Percentiles rank a stretch among this genome's conserved stretches.
Conservation (phyloP, 2,329 filamentous ascomycete species). For the Hymenoscyphus fructigenus region DNA sequence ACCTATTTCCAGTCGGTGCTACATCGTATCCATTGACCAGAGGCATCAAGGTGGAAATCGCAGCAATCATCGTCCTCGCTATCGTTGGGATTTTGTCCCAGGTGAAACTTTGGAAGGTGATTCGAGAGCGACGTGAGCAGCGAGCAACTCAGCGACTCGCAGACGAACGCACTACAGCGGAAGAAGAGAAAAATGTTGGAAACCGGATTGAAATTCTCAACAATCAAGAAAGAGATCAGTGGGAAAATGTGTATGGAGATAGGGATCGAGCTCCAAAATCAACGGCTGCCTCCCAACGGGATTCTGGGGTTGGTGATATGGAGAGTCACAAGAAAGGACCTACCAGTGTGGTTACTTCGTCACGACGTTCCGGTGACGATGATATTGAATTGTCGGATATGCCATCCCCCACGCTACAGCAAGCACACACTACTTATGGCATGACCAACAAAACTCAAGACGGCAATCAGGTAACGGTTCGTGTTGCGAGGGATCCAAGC, state of each 20-base stretch:
- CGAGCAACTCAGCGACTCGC: constrained; percentile 51
- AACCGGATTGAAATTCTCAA: constrained; percentile 63
- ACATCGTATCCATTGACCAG: constrained; percentile 81
- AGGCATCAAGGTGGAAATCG: constrained; percentile 82
- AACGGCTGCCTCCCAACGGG: constrained; percentile 21
- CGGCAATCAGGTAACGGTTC: constrained; percentile 25
- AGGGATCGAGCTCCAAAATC: constrained; percentile 40
- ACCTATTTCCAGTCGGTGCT: constrained; percentile 75
- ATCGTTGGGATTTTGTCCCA: constrained; percentile 80
- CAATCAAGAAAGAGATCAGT: constrained; percentile 61
- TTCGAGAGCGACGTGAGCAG: constrained; percentile 61
- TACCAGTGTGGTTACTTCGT: constrained; percentile 27
- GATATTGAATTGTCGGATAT: constrained; percentile 55
- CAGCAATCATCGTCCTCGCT: constrained; percentile 71
- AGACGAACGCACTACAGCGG: constrained; percentile 54
- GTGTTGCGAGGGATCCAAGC: constrained; percentile 25
- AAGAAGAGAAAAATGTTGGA: constrained; percentile 69
- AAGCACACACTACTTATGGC: constrained; percentile 43
- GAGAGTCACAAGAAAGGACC: constrained; percentile 46
- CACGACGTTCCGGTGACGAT: constrained; percentile 43
- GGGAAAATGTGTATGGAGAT: constrained; percentile 77
- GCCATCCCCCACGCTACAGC: constrained; percentile 32
- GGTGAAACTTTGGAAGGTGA: constrained; percentile 79
- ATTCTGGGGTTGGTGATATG: constrained; percentile 41
- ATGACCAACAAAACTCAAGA: constrained; percentile 43